These are phyloP conservation scores for Candida dajiaensis DNA, from an alignment of 805 yeast species.

Conservation along the genomic window DNA sequence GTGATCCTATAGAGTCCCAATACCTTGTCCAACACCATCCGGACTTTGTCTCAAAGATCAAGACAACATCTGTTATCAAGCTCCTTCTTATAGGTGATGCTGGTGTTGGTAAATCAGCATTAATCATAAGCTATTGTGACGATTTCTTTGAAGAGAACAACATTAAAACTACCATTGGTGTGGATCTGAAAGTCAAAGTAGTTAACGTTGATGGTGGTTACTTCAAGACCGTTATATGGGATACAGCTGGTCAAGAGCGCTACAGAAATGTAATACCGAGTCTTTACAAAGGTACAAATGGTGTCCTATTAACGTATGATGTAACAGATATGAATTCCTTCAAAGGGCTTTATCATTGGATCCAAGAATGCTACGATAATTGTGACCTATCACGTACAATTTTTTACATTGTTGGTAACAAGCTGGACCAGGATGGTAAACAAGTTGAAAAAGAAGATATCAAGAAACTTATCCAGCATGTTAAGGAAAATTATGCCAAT, in stretches of 20 bases:
- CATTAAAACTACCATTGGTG: conserved; percentile 39
- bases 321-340: conserved; percentile 34
- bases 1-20: conserved; percentile 11
- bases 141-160: conserved; percentile 28
- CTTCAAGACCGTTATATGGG: conserved; percentile 43
- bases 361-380: conserved; percentile 35
- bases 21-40: conserved; percentile 17
- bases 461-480: conserved; percentile 24
- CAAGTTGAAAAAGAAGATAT: conserved; percentile 36
- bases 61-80: conserved; percentile 26
- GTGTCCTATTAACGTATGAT: conserved; percentile 39
- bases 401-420: conserved; percentile 41
- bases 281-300: conserved; percentile 41
- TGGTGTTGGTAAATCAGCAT: conserved; percentile 44
- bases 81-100: conserved; percentile 39
- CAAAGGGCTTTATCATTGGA: conserved; percentile 35
- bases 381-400: conserved; percentile 27
- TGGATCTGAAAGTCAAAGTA: conserved; percentile 38
- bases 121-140: conserved; percentile 37
- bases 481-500: conserved; percentile 25
- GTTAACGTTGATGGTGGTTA: conserved; percentile 38
- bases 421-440: conserved; percentile 32
- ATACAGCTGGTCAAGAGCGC: conserved; percentile 47
- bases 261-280: conserved; percentile 41
- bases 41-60: conserved; percentile 8